Base-by-base conservation (phyloP, 2,329 filamentous ascomycete genomes). In the Claviceps sorghi region DNA sequence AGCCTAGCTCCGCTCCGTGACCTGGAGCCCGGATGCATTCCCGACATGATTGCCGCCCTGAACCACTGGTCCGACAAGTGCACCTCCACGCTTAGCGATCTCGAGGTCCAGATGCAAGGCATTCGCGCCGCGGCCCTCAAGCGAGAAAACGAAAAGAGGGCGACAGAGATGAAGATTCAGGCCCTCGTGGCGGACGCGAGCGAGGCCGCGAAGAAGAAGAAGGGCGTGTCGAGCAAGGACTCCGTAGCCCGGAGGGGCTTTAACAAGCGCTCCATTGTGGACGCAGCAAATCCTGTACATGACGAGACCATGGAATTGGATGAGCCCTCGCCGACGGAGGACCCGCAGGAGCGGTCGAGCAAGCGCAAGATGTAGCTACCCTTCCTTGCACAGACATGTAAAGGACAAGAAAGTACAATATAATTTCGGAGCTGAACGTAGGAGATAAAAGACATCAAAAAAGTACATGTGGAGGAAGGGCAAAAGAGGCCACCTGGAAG, bases 1-100 rank as follows among this genome's bases (percentile, higher is more conserved):
- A 84, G 86, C 55, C 82, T 96, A 34, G 82, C 90, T 0, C 86
- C 93, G 0, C 79, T 96, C 1, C 88, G 93, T 21, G 93, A 98
- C 65, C 79, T 95, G 1, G 78, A 80, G 1, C 88, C 89, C 0
- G 80, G 80, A 53, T 80, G 83, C 52, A 76, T 95, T 13, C 78
- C 82, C 0, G 67, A 70, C 1, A 83, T 96, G 70, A 76, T 88
- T 30, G 65, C 69, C 3, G 78, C 82, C 13, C 76, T 98, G 11
- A 73, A 76, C 32, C 76, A 76, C 52, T 98, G 91, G 91, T 82
- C 84, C 50, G 72, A 69, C n/a, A 82, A 89, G 54, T 97, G 91
- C 71, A 78, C 80, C 6, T 69, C 74, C 3, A 87, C 88, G 1
- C 79, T 96, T 2, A 70, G 69, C 0, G 84, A 85, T 32, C 78